Base-by-base conservation (phyloP, 352 stramenopile species). In the Pythium sp. region DNA sequence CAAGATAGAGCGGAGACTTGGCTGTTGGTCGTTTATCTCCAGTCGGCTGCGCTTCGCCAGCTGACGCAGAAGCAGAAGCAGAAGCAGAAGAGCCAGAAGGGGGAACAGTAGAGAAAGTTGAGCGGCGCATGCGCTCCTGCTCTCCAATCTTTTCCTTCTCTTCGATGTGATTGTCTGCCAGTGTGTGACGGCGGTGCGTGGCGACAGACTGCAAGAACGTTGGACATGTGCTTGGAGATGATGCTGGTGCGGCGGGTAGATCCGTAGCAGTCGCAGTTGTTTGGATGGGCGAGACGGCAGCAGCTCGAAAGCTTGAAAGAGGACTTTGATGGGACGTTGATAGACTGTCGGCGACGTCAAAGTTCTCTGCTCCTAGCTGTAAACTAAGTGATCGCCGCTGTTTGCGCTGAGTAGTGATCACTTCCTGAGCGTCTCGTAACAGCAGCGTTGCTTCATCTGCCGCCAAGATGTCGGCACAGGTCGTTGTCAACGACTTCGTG, bases 1-100 rank as follows among this genome's bases (percentile, higher is more conserved):
- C 77, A 32, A 87, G 65, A 65, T 80, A 79, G 22, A 86, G 57
- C 1, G 75, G 73, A 3, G 79, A 79, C 12, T 72, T 78, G 38
- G 67, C 61, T 5, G 68, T 46, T 18, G 32, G 7, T 28, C 38
- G 24, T 49, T 49, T 49, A n/a, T 53, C 24, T 18, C 24, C 20
- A 34, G 24, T 32, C 14, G 22, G 22, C 12, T 65, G 59, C 7
- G 12, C 15, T 5, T 64, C 60, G 41, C 5, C 41, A 49, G 15
- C 15, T 22, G 41, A 49, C 7, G 15, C 61, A 7, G 26, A 34
- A 14, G 36, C 24, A 26, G 24, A 49, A 20, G 15, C 41, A 8
- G 15, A 49, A 22, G 24, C 61, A 7, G 26, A 34, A 14, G 36
- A 34, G 7, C 38, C 38, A 46, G 12, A 46, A 46, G 12, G 38